Conservation (phyloP, 345 rosid species). For the Eucalyptus viminalis region DNA sequence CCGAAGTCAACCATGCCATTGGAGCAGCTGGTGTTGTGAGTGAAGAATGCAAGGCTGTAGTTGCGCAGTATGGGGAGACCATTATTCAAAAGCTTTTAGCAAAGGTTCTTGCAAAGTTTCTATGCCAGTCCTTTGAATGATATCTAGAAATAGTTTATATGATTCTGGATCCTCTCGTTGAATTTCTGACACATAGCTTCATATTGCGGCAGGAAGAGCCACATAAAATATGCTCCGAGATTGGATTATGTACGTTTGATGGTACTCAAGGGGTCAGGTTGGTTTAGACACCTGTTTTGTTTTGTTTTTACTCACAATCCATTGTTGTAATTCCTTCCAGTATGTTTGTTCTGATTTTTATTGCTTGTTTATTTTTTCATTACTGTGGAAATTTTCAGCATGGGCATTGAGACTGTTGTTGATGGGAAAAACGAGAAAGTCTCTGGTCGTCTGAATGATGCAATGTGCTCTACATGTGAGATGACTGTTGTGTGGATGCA, state of each 20-base stretch:
- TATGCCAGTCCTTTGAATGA: background rate
- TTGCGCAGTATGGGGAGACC: slow-evolving; percentile 44
- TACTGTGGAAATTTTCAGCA: slow-evolving; percentile 7
- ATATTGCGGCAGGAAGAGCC: slow-evolving; percentile 32
- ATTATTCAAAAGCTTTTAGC: slow-evolving; percentile 38
- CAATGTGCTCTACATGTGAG: slow-evolving; percentile 55
- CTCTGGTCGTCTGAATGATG: slow-evolving; percentile 16
- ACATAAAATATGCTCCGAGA: slow-evolving; percentile 40
- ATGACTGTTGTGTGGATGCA: slow-evolving; percentile 66
- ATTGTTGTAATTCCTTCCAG: background rate
- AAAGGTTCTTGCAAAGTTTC: slow-evolving; percentile 6
- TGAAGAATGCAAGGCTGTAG: slow-evolving; percentile 54
- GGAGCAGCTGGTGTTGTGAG: slow-evolving; percentile 63
- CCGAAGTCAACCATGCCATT: slow-evolving; percentile 57
- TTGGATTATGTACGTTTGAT: slow-evolving; percentile 55
- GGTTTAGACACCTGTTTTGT: background rate
- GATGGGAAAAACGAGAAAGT: slow-evolving; percentile 9
- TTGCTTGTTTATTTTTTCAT: background rate
- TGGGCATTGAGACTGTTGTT: slow-evolving; percentile 53
- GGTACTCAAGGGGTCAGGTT: slow-evolving; percentile 51
- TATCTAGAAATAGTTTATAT: background rate
- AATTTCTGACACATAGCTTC: background rate
- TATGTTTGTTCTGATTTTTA: background rate
- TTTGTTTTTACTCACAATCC: background rate
- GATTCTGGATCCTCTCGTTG: background rate